Evolutionary conservation across 306 rosid species (phyloP), one percentile per base, ranked within the genome.

Genomic region (Fagus sylvatica): DNA sequence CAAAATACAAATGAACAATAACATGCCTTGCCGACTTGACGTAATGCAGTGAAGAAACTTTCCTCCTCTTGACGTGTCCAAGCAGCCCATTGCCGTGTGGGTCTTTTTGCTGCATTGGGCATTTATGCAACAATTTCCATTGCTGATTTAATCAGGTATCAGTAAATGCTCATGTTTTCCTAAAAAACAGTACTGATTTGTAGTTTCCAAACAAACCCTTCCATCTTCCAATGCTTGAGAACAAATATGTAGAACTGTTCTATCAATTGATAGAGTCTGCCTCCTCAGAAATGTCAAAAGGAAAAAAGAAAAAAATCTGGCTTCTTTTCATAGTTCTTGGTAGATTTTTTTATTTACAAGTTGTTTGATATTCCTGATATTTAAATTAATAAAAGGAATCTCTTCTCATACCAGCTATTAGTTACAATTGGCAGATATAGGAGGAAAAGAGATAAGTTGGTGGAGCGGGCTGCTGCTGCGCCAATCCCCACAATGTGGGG

Each of bases 1-100:
- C 76, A 74, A 72, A 55, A 69, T 46, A 68, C 42, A 19, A 56
- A 61, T 17, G 40, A 62, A 37, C 54, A 71, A 40, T 59, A 76
- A 61, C 71, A 28, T 82, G 81, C 98, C 91, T 95, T 95, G 85
- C 98, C 98, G 73, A 95, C 98, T 85, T 92, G 98, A 69, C 98
- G 91, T 61, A 95, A 83, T 1, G 98, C 98, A 30, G 93, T 86
- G 83, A 95, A 95, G 93, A 95, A 95, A 80, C 95, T 92, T 90
- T 95, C 98, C 86, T 95, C 98, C 84, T 95, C 98, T 88, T 92
- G 89, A 61, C 94, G 98, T 54, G 98, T 95, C 98, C 98, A 95
- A 72, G 98, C 98, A 88, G 98, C 98, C 98, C 98, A 95, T 80
- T 95, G 98, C 61, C 98, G 82, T 2, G 98, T 92, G 62, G 97